Conservation (phyloP, 176 grass and related monocot genomes). For the Carex kokanica region DNA sequence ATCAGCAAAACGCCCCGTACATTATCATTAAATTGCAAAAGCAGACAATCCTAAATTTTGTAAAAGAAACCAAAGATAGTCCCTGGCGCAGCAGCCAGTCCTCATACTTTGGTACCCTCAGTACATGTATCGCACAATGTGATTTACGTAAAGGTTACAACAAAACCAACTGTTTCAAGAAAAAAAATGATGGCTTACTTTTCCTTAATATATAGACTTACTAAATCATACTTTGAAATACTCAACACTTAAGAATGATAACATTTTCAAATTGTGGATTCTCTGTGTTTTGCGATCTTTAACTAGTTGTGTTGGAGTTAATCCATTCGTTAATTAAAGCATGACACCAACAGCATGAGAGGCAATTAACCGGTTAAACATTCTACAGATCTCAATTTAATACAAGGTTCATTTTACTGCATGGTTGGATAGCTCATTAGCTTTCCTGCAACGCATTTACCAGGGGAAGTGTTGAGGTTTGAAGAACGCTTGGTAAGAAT, state of each 20-base stretch:
- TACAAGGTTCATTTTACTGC: background rate
- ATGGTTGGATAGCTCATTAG: background rate
- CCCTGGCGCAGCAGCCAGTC: background rate
- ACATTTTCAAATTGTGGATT: background rate
- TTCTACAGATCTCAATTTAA: background rate
- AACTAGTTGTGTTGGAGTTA: background rate
- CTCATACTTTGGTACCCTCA: background rate
- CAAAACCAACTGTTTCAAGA: background rate
- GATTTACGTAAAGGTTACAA: background rate
- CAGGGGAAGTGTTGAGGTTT: constrained; percentile 62
- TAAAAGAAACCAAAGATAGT: background rate
- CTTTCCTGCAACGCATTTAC: background rate
- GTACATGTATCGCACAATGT: background rate
- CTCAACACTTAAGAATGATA: background rate
- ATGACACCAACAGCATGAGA: background rate
- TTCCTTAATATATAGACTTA: background rate
- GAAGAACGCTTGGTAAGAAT: constrained; percentile 87
- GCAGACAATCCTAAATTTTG: background rate
- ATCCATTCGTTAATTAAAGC: background rate
- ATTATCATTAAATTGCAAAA: background rate
- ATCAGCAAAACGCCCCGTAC: background rate
- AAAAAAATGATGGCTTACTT: background rate
- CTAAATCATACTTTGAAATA: background rate
- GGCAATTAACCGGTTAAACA: background rate
- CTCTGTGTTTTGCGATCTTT: background rate